Conservation (phyloP, 129 eudicot species). For the Artemisia argyi region DNA sequence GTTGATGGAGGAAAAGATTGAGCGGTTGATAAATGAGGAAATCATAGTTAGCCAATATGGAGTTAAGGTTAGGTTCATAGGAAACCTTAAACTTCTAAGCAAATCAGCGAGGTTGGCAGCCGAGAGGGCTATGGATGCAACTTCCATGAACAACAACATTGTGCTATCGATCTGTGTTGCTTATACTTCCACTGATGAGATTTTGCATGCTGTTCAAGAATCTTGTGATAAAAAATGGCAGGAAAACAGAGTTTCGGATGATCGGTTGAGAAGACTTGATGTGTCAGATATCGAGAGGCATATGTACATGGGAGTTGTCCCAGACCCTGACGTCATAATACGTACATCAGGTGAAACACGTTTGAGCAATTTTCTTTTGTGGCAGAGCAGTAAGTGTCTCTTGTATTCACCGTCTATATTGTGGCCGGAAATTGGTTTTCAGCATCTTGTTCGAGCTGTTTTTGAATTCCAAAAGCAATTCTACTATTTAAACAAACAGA, state of each 20-base stretch:
- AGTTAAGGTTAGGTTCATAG: slow-evolving; percentile 1
- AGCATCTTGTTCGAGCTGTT: slow-evolving; percentile 1
- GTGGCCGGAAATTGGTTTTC: slow-evolving; percentile 12
- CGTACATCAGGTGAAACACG: slow-evolving; percentile 69
- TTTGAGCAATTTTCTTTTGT: slow-evolving; percentile 63
- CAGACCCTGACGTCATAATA: slow-evolving; percentile 25
- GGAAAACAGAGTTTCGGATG: background rate
- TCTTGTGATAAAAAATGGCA: slow-evolving; percentile 1
- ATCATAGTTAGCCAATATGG: background rate
- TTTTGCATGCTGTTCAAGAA: background rate
- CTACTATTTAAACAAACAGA: slow-evolving; percentile 5
- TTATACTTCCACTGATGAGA: slow-evolving; percentile 10
- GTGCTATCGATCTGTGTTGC: slow-evolving; percentile 10
- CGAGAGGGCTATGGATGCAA: slow-evolving; percentile 11
- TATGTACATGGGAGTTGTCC: slow-evolving; percentile 11
- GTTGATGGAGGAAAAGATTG: slow-evolving; percentile 16
- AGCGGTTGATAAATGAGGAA: background rate
- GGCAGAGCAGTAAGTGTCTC: slow-evolving; percentile 50
- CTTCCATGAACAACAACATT: background rate
- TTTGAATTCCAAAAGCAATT: slow-evolving; percentile 1
- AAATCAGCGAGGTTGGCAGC: slow-evolving; percentile 7
- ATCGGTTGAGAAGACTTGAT: background rate
- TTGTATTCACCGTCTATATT: slow-evolving; percentile 41
- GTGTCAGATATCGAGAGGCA: background rate
- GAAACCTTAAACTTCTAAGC: slow-evolving; percentile 13